phyloP scores from a whole-genome alignment of 257 asterid species.

The Paraleonurus japonicus region DNA sequence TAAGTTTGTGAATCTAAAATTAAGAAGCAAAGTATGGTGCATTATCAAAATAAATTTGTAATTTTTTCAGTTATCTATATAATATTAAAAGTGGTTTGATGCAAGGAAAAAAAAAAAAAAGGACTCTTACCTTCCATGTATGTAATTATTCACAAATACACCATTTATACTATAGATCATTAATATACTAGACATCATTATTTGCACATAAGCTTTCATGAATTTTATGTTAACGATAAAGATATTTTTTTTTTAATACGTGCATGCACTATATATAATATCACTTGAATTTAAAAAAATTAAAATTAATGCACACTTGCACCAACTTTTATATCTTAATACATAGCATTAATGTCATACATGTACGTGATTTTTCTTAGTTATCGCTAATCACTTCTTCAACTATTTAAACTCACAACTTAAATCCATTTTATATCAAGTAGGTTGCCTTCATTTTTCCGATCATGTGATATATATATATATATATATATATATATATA shows the following conservation, averaged over 20 bases:
- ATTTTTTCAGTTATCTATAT: background rate
- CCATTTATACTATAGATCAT: background rate
- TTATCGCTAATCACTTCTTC: background rate
- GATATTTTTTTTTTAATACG: no score
- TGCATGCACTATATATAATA: background rate
- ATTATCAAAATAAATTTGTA: background rate
- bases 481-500: no score
- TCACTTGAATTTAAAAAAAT: background rate
- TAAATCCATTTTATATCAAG: background rate
- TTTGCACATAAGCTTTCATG: background rate
- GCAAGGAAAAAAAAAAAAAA: background rate
- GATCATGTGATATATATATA: background rate
- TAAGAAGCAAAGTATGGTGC: background rate
- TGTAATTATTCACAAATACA: background rate
- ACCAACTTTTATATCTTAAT: background rate
- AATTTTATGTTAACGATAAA: background rate
- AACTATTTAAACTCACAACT: background rate
- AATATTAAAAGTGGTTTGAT: background rate
- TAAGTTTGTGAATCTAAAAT: background rate
- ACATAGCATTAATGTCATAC: background rate
- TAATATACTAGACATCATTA: background rate
- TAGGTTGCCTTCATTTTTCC: background rate
- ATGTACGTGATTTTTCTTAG: background rate
- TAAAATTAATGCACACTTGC: background rate
- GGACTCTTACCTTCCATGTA: background rate